Evolutionary conservation across 352 stramenopile genomes (phyloP).

Genomic region (Salisapilia sapeloensis): DNA sequence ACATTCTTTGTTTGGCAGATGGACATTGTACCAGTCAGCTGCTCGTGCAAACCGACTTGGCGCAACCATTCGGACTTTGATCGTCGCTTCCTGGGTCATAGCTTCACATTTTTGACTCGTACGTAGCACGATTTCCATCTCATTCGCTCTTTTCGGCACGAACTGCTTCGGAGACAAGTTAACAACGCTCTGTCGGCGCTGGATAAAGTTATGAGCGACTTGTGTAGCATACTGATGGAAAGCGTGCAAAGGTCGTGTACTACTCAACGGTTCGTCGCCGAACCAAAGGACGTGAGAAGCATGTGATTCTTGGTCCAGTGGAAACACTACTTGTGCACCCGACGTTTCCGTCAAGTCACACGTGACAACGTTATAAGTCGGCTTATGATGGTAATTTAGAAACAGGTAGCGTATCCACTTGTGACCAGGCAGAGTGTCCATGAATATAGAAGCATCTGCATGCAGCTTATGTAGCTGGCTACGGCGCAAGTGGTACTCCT

Average conservation of each 20-base stretch:
- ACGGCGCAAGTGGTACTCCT: constrained; percentile 44
- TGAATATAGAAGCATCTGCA: constrained; percentile 24
- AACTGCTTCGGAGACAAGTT: constrained; percentile 33
- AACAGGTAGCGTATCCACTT: constrained; percentile 73
- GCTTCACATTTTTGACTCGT: constrained; percentile 55
- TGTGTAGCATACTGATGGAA: constrained; percentile 66
- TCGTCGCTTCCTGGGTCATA: no score
- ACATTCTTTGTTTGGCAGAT: constrained; percentile 56
- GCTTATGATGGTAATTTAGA: constrained; percentile 33
- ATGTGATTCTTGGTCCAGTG: constrained; percentile 13
- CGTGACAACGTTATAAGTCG: constrained; percentile 59
- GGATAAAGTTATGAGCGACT: constrained; percentile 49
- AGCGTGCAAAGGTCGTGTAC: constrained; percentile 36
- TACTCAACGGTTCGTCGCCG: constrained; percentile 30
- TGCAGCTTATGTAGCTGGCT: constrained; percentile 28
- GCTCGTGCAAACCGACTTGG: no score
- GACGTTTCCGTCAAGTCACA: constrained; percentile 17
- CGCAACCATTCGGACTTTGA: no score
- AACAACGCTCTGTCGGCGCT: constrained; percentile 35
- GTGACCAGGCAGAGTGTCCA: constrained; percentile 33
- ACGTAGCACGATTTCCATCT: constrained; percentile 52
- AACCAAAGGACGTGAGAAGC: constrained; percentile 34
- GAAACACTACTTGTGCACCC: constrained; percentile 4
- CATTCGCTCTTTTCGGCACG: constrained; percentile 33
- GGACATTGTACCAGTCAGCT: constrained; percentile 72